A percentile compares a stretch with the other conserved stretches of the same genome.
These are phyloP conservation scores for Panicum miliaceum DNA, from an alignment of 176 grass and related monocot genomes.

Conservation along the genomic window DNA sequence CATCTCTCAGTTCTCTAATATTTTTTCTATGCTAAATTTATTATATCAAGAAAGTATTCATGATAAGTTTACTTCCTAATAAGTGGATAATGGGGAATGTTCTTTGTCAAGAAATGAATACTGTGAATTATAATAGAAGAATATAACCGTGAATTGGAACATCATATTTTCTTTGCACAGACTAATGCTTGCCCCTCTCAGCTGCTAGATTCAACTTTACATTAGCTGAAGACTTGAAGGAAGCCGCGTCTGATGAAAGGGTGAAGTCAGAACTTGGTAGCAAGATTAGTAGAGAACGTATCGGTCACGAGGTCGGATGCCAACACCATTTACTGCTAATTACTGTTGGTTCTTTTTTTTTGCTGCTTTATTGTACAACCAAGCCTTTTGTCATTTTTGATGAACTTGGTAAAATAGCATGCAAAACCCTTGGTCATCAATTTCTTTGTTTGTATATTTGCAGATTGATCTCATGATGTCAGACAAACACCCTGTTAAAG, in stretches of 20 bases:
- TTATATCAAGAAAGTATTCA: slow-evolving; percentile 12
- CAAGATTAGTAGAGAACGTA: slow-evolving; percentile 94
- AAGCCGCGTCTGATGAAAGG: slow-evolving; percentile 82
- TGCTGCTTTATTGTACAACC: slow-evolving; percentile 13
- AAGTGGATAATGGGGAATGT: not conserved
- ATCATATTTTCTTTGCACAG: slow-evolving; percentile 30
- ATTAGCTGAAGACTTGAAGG: slow-evolving; percentile 82
- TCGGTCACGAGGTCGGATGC: slow-evolving; percentile 87
- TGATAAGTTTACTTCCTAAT: slow-evolving; percentile 20
- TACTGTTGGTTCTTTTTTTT: not conserved
- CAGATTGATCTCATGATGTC: slow-evolving; percentile 97
- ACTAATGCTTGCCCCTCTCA: slow-evolving; percentile 46
- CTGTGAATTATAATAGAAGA: slow-evolving; percentile 2
- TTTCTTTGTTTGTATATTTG: slow-evolving; percentile 47
- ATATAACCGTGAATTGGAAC: not conserved
- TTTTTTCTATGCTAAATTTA: slow-evolving; percentile 17
- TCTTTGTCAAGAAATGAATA: slow-evolving; percentile 18
- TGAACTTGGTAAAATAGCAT: slow-evolving; percentile 11
- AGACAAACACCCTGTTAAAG: slow-evolving; percentile 76
- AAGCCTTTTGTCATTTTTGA: slow-evolving; percentile 7
- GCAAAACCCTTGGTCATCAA: slow-evolving; percentile 20
- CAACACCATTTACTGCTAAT: not conserved
- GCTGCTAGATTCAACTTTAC: slow-evolving; percentile 92
- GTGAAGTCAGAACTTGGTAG: slow-evolving; percentile 78
- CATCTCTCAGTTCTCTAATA: slow-evolving; percentile 25